Conservation (phyloP, 495 filamentous ascomycete species). For the Physcia stellaris region DNA sequence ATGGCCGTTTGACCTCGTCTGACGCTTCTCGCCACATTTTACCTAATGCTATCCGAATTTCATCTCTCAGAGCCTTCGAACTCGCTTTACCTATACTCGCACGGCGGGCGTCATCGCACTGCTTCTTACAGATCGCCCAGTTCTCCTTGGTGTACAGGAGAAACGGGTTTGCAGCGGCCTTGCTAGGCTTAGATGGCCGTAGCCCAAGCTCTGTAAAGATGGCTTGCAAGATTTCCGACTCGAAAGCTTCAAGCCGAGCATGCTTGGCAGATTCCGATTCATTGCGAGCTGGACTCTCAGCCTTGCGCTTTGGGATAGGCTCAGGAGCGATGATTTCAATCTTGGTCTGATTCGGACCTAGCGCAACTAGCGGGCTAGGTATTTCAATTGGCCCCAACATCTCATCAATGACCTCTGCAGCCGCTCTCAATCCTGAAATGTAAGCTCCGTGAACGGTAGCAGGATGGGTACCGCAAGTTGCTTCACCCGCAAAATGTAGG, state of each 20-base stretch:
- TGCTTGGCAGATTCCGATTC: constrained; percentile 28
- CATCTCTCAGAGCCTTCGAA: constrained; percentile 52
- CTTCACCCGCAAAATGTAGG: constrained; percentile 92
- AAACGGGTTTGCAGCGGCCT: constrained; percentile 26
- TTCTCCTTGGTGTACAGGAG: constrained; percentile 64
- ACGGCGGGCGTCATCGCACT: constrained; percentile 54
- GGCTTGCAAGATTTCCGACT: constrained; percentile 55
- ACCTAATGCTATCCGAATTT: constrained; percentile 68
- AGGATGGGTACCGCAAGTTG: constrained; percentile 87
- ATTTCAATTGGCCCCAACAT: constrained; percentile 71
- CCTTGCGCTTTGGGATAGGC: constrained; percentile 36
- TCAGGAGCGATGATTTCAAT: constrained; percentile 5
- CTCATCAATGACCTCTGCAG: constrained; percentile 66
- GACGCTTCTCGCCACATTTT: constrained; percentile 76
- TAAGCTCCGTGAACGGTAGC: constrained; percentile 96
- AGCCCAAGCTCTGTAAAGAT: constrained; percentile 59
- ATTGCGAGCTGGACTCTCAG: constrained; percentile 11
- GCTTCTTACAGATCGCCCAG: constrained; percentile 58
- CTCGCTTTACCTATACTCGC: constrained; percentile 50
- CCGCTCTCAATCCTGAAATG: constrained; percentile 79
- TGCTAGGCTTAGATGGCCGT: constrained; percentile 51
- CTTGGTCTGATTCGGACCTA: constrained; percentile 31
- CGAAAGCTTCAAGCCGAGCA: constrained; percentile 50
- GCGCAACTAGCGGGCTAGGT: constrained; percentile 56
- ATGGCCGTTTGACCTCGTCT: constrained; percentile 56